A percentile compares a stretch with the other conserved stretches of the same genome.
Conservation (phyloP, 345 rosid genomes). For the Camelina sativa region DNA sequence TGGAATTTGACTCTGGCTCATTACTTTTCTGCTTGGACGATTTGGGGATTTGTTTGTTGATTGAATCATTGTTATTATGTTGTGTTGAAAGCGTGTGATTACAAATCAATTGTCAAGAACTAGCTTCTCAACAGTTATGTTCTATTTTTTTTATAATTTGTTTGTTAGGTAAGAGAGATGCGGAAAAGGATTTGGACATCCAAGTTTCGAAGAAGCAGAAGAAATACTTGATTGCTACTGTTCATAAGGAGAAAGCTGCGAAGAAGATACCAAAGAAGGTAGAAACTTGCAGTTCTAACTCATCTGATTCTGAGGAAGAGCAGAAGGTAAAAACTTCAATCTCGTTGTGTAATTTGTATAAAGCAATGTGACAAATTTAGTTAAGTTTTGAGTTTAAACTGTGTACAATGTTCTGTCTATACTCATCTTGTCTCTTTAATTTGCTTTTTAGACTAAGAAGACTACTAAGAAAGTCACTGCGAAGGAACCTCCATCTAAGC, state of each 20-base stretch:
- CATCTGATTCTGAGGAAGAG: conserved; percentile 38
- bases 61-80: not conserved
- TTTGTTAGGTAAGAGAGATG: conserved; percentile 65
- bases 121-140: not conserved
- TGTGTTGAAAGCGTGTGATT: not conserved
- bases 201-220: conserved; percentile 66
- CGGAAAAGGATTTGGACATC: conserved; percentile 55
- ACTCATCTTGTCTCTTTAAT: not conserved
- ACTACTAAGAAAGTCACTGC: conserved; percentile 37
- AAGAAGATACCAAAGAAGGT: conserved; percentile 49
- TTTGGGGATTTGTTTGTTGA: not conserved
- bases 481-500: conserved; percentile 30
- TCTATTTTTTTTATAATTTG: not conserved
- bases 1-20: not conserved
- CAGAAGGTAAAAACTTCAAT: too few species aligned
- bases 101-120: too few species aligned
- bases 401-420: not conserved
- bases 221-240: conserved; percentile 48
- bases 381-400: not conserved
- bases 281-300: conserved; percentile 47
- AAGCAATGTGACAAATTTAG: not conserved
- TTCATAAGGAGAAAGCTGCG: conserved; percentile 50
- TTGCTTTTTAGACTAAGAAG: not conserved
- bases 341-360: not conserved
- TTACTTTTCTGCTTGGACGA: not conserved